These are phyloP conservation scores for Phlyctochytrium bullatum DNA, from an alignment of 192 early-diverging fungal species.

Conservation along the genomic window DNA sequence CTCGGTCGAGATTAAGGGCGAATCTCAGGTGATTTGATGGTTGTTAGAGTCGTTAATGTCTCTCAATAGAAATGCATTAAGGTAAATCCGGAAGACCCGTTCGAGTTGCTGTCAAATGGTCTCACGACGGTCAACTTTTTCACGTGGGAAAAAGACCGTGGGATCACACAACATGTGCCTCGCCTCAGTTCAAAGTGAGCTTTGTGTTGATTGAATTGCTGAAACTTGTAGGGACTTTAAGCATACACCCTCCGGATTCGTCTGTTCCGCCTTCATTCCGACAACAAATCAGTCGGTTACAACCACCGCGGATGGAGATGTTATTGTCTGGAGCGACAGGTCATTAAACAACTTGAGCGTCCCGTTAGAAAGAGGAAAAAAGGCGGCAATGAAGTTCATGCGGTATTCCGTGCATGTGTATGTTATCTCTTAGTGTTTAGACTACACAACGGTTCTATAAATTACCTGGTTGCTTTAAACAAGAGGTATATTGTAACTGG, in stretches of 20 bases:
- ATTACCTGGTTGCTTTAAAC: conserved; percentile 27
- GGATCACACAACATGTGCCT: conserved; percentile 42
- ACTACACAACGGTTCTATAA: conserved; percentile 44
- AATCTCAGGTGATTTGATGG: conserved; percentile 35
- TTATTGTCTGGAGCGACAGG: conserved; percentile 48
- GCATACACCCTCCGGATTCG: conserved; percentile 40
- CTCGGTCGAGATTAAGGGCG: conserved; percentile 34
- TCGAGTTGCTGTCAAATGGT: conserved; percentile 50
- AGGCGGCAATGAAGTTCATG: conserved; percentile 51
- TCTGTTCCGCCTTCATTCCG: conserved; percentile 45
- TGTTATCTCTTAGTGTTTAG: neutral
- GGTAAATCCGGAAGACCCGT: conserved; percentile 46
- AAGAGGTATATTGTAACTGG: conserved; percentile 53
- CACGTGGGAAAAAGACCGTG: conserved; percentile 30
- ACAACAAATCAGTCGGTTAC: conserved; percentile 43
- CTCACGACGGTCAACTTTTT: conserved; percentile 43
- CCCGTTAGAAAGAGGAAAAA: conserved; percentile 45
- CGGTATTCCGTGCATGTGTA: conserved; percentile 25
- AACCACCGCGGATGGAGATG: conserved; percentile 48
- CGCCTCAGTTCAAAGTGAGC: conserved; percentile 45
- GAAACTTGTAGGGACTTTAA: conserved; percentile 44
- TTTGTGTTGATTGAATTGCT: neutral
- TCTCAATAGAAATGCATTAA: conserved; percentile 35
- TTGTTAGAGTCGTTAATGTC: neutral
- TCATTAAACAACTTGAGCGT: conserved; percentile 47